A percentile compares a stretch with the other conserved stretches of the same genome.
These are phyloP conservation scores for Podila horticola DNA, from an alignment of 192 early-diverging fungal species.

Conservation along the genomic window DNA sequence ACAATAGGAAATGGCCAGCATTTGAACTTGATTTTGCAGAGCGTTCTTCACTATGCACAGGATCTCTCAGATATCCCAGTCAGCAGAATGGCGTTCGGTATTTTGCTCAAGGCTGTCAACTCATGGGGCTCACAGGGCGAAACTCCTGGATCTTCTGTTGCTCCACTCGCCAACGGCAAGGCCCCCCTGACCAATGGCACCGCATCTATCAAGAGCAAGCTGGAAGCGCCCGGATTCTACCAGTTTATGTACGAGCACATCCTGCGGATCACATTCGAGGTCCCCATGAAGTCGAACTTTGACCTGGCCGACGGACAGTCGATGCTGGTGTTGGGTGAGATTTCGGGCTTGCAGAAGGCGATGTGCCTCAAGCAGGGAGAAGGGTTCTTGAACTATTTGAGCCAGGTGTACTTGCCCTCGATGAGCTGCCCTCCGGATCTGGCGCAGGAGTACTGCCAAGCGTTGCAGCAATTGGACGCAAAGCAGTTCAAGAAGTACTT, in stretches of 20 bases:
- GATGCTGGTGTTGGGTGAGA: conserved; percentile 70
- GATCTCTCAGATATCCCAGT: conserved; percentile 69
- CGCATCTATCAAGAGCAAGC: conserved; percentile 19
- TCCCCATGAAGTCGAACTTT: conserved; percentile 80
- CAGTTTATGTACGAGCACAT: conserved; percentile 83
- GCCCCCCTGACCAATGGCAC: conserved; percentile 8
- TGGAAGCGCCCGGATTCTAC: conserved; percentile 70
- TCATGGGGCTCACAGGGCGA: conserved; percentile 64
- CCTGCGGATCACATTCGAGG: conserved; percentile 79
- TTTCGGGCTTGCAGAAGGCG: conserved; percentile 63
- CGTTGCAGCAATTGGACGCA: conserved; percentile 71
- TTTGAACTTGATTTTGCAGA: conserved; percentile 70
- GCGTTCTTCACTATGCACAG: conserved; percentile 71
- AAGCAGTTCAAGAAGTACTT: conserved; percentile 81
- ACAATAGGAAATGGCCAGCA: conserved; percentile 68
- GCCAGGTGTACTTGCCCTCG: conserved; percentile 67
- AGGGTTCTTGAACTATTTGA: conserved; percentile 70
- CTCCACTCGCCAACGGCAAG: conserved; percentile 12
- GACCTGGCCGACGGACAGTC: conserved; percentile 80
- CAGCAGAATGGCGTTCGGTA: conserved; percentile 75
- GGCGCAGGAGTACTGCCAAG: conserved; percentile 78
- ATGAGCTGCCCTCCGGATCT: conserved; percentile 72
- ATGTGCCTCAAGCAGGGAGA: conserved; percentile 65
- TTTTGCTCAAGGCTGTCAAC: conserved; percentile 73
- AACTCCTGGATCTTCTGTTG: conserved; percentile 7